Evolutionary conservation across 106 monocot genomes (phyloP).

Genomic region (Dendrobium huoshanense): DNA sequence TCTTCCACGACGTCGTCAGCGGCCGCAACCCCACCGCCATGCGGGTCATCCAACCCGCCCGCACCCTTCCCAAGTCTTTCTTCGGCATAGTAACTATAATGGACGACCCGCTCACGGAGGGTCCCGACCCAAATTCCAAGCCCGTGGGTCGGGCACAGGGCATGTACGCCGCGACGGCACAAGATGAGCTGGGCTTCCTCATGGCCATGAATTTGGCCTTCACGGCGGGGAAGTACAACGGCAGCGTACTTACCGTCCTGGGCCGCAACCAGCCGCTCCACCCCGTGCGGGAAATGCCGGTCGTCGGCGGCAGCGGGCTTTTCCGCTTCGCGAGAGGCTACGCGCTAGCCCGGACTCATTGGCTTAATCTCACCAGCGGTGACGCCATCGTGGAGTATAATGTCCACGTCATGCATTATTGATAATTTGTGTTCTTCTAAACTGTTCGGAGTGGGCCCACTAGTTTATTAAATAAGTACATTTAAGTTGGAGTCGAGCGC

Average conservation of each 20-base stretch:
- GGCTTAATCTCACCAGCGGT: not conserved
- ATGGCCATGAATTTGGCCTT: constrained; percentile 23
- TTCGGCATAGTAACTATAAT: constrained; percentile 25
- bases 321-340: constrained; percentile 24
- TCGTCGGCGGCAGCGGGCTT: constrained; percentile 28
- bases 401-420: constrained; percentile 23
- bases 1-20: constrained; percentile 25
- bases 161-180: constrained; percentile 13
- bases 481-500: too few relatives aligned
- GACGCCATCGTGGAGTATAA: constrained; percentile 17
- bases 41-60: not conserved
- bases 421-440: too few relatives aligned
- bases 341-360: constrained; percentile 12
- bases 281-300: constrained; percentile 27
- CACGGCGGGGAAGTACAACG: constrained; percentile 23
- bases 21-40: constrained; percentile 26
- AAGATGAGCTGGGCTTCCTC: constrained; percentile 15
- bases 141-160: constrained; percentile 23
- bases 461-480: too few relatives aligned
- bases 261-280: constrained; percentile 25
- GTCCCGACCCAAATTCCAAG: constrained; percentile 13
- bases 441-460: too few relatives aligned
- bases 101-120: constrained; percentile 21
- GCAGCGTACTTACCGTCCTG: constrained; percentile 28
- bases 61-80: not conserved